Evolutionary conservation across 176 grass and related monocot genomes (phyloP).

Genomic region (Triticum dicoccoides): DNA sequence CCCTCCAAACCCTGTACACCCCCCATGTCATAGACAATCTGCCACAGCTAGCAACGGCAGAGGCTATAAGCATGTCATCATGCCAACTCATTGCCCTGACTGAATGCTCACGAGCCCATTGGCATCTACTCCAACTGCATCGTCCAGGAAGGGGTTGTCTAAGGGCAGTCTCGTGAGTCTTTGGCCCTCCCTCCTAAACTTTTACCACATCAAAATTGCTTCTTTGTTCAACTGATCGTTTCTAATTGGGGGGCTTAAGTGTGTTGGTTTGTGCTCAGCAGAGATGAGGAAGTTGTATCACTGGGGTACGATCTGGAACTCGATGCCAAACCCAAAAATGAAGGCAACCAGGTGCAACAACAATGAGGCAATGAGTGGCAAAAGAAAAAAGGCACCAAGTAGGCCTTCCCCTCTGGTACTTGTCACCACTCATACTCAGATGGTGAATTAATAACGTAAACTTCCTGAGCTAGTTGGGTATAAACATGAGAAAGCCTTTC

Average conservation of each 20-base stretch:
- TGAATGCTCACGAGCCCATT: too few species aligned
- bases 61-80: neutral
- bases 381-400: neutral
- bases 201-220: neutral
- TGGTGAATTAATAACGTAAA: neutral
- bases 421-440: neutral
- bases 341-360: neutral
- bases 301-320: neutral
- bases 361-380: neutral
- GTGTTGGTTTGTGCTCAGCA: neutral
- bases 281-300: neutral
- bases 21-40: neutral
- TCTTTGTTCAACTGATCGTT: neutral
- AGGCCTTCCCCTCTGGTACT: neutral
- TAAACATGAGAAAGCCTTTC: neutral
- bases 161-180: too few species aligned
- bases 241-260: neutral
- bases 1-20: neutral
- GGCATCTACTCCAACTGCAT: too few species aligned
- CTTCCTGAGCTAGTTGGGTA: neutral
- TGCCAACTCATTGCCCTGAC: too few species aligned
- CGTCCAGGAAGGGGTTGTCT: too few species aligned
- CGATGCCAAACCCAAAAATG: neutral
- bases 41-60: neutral
- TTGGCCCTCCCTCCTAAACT: neutral